Base-by-base conservation (phyloP, 2,329 filamentous ascomycete species). In the Fusarium hostae region DNA sequence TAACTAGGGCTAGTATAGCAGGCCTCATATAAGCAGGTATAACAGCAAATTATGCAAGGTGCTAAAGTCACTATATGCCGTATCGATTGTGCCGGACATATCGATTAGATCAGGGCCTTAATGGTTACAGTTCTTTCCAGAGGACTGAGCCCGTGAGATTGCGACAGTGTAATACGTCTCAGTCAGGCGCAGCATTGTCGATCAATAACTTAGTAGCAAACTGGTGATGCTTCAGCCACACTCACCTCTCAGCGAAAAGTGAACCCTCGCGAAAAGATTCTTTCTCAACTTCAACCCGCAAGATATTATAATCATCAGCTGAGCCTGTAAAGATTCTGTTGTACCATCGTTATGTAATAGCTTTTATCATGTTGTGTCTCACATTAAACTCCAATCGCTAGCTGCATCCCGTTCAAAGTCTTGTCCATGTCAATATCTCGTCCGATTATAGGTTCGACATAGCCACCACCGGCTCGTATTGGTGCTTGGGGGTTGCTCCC, bases 401-500 rank as follows among this genome's bases (percentile, higher is more conserved):
- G 35, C 43, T 52, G 41, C n/a, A 54, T 48, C 35, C 15, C 24
- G 28, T 34, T 64, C 37, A 40, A 44, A 32, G 30, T 40, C 48
- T 66, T 63, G 65, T 66, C 63, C 56, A 48, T 67, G 64, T 44
- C 63, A 37, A 68, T 68, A 63, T 39, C 22, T 28, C 20, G 45
- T 35, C 51, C 32, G 51, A 54, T 59, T 67, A 63, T 39, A 65
- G 60, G 43, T 51, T 60, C 26, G 45, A 51, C 72, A 76, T 70
- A 76, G 74, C 74, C 74, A 68, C 74, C 72, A 37, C 64, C 35
- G 55, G 57, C 63, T 76, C 74, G 74, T 76, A 75, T 76, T 61
- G 41, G 58, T 28, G 67, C 54, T 71, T 70, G 55, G 48, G 40
- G 61, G 51, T 30, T 32, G 45, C 20, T 65, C 54, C 28, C 28